Evolutionary conservation across 176 grass and related monocot genomes (phyloP).

Genomic region (Rhynchospora tenuis): DNA sequence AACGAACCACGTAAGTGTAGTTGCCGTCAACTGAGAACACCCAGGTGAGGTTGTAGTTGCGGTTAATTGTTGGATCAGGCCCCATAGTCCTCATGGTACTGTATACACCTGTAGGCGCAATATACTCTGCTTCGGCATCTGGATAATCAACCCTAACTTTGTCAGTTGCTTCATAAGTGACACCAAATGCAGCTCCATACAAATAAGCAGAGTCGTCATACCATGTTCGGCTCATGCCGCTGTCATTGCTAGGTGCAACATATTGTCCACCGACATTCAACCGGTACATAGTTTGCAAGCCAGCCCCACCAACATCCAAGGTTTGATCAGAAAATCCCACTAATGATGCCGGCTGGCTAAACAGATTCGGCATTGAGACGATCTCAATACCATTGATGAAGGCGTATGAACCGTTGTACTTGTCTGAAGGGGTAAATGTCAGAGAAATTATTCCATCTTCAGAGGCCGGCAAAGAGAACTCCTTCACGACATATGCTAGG

Average conservation of each 20-base stretch:
- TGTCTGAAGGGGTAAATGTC: conserved; percentile 45
- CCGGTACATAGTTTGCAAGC: conserved; percentile 68
- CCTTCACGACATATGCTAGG: conserved; percentile 52
- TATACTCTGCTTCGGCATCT: conserved; percentile 37
- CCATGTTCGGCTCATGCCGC: conserved; percentile 51
- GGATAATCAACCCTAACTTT: conserved; percentile 39
- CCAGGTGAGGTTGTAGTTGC: conserved; percentile 83
- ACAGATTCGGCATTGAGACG: conserved; percentile 66
- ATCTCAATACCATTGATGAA: conserved; percentile 80
- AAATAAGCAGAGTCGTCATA: conserved; percentile 74
- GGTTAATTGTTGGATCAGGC: conserved; percentile 52
- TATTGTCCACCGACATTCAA: conserved; percentile 59
- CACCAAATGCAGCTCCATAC: conserved; percentile 30
- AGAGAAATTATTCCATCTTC: conserved; percentile 38
- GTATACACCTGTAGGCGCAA: conserved; percentile 52
- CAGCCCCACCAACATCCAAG: conserved; percentile 29
- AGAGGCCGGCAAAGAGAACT: conserved; percentile 54
- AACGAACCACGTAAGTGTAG: conserved; percentile 67
- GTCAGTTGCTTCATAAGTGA: conserved; percentile 36
- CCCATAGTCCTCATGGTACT: conserved; percentile 58
- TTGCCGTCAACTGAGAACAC: conserved; percentile 51
- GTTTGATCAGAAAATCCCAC: conserved; percentile 73
- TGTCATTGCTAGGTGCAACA: conserved; percentile 60
- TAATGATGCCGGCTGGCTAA: conserved; percentile 37
- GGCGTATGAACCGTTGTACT: conserved; percentile 57